Evolutionary conservation across 2,329 filamentous ascomycete species (phyloP).

Genomic region (Allantophomopsis lycopodina): DNA sequence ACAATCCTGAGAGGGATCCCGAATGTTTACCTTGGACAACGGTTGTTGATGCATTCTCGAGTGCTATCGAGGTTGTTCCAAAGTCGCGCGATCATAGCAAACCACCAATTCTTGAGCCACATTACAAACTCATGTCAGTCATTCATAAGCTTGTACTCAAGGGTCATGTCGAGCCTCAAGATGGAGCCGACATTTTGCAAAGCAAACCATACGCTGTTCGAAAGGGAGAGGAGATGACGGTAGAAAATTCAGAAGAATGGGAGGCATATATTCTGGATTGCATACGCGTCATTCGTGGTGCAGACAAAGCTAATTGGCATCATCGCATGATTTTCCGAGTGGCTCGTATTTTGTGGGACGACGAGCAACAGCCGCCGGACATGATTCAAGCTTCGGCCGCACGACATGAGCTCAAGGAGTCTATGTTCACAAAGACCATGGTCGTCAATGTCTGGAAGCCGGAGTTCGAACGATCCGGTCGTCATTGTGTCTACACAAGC

Average conservation of each 20-base stretch:
- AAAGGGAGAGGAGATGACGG: slow-evolving; percentile 15
- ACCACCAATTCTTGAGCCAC: slow-evolving; percentile 58
- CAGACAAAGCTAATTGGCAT: slow-evolving; percentile 64
- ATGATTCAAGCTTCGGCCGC: slow-evolving; percentile 34
- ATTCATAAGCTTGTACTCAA: slow-evolving; percentile 48
- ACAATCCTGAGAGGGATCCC: slow-evolving; percentile 23
- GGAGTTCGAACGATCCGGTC: slow-evolving; percentile 52
- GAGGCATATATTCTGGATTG: slow-evolving; percentile 39
- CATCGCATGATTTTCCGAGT: slow-evolving; percentile 55
- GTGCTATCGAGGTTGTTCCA: slow-evolving; percentile 46
- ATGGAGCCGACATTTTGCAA: slow-evolving; percentile 19
- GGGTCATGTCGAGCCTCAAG: slow-evolving; percentile 10
- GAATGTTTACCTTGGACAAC: slow-evolving; percentile 14
- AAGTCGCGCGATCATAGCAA: slow-evolving; percentile 41
- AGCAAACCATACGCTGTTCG: slow-evolving; percentile 14
- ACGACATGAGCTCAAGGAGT: slow-evolving; percentile 50
- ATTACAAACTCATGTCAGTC: slow-evolving; percentile 57
- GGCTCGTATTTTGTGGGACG: slow-evolving; percentile 47
- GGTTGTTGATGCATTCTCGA: slow-evolving; percentile 40
- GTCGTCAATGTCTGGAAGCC: slow-evolving; percentile 62
- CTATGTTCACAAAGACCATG: slow-evolving; percentile 66
- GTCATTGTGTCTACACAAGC: slow-evolving; percentile 63
- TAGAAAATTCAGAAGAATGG: slow-evolving; percentile 33
- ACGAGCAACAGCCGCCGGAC: slow-evolving; percentile 25
- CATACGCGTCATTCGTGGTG: slow-evolving; percentile 18